These are phyloP conservation scores for Gnomoniopsis smithogilvyi DNA, from an alignment of 2,329 filamentous ascomycete genomes.

Conservation along the genomic window DNA sequence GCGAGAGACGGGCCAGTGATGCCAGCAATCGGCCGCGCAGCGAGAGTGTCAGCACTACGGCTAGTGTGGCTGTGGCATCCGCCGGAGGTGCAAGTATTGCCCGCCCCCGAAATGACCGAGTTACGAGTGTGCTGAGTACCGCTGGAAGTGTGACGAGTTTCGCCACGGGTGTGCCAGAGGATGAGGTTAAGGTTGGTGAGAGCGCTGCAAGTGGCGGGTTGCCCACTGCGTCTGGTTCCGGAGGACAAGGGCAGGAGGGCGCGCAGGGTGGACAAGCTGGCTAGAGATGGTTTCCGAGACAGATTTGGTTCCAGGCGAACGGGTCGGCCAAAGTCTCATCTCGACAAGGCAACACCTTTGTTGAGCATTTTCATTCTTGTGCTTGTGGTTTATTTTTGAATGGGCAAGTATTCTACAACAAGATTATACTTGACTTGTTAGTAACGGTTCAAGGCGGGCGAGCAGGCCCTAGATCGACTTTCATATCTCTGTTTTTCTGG, in stretches of 20 bases:
- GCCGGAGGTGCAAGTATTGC: slow-evolving; percentile 40
- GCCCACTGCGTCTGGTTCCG: neutral
- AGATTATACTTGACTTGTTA: neutral
- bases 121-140: slow-evolving; percentile 43
- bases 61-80: slow-evolving; percentile 27
- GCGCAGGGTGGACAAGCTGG: neutral
- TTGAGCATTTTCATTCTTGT: too few relatives aligned
- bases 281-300: neutral
- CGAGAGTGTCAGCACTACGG: slow-evolving; percentile 33
- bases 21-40: slow-evolving; percentile 41
- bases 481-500: neutral
- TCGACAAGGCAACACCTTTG: too few relatives aligned
- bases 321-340: too few relatives aligned
- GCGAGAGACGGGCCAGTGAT: slow-evolving; percentile 46
- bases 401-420: neutral
- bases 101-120: slow-evolving; percentile 42
- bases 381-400: too few relatives aligned
- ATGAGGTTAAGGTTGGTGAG: slow-evolving; percentile 59
- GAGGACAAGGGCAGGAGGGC: neutral
- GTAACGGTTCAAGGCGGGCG: neutral
- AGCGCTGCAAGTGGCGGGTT: slow-evolving; percentile 53
- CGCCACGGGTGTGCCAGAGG: slow-evolving; percentile 55
- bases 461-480: too few relatives aligned
- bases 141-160: slow-evolving; percentile 33
- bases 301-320: too few relatives aligned